phyloP scores from a whole-genome alignment of 441 rosid species.

The Oxalis stricta region DNA sequence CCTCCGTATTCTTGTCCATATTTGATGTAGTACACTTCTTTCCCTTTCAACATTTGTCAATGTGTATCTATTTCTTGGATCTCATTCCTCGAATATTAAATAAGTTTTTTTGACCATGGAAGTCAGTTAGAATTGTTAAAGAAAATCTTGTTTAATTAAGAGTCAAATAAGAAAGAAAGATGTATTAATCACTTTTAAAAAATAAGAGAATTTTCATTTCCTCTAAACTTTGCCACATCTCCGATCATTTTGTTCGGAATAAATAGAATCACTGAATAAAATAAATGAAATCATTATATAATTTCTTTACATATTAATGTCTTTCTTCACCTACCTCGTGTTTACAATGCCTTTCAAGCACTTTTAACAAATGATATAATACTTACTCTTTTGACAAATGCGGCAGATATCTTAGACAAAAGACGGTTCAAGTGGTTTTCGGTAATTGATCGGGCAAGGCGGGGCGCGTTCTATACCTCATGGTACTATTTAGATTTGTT shows the following conservation, averaged over 20 bases:
- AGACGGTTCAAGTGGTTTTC: constrained; percentile 99
- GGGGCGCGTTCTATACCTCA: constrained; percentile 82
- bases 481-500: constrained; percentile 96
- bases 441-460: constrained; percentile 90
- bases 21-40: neutral
- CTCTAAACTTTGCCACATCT: no score
- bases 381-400: constrained; percentile 6
- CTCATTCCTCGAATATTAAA: neutral
- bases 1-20: neutral
- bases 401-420: constrained; percentile 96
- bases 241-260: no score
- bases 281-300: no score
- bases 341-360: no score
- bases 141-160: neutral
- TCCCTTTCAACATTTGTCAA: neutral
- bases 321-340: no score
- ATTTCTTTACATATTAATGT: no score
- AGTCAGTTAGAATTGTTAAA: neutral
- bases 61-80: neutral
- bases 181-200: no score
- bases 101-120: neutral
- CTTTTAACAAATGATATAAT: no score
- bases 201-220: no score
- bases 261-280: no score
- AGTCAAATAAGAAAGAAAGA: neutral